A percentile compares a stretch with the other conserved stretches of the same genome.
Conservation (phyloP, 2,329 filamentous ascomycete species). For the Neopestalotiopsis sp. region DNA sequence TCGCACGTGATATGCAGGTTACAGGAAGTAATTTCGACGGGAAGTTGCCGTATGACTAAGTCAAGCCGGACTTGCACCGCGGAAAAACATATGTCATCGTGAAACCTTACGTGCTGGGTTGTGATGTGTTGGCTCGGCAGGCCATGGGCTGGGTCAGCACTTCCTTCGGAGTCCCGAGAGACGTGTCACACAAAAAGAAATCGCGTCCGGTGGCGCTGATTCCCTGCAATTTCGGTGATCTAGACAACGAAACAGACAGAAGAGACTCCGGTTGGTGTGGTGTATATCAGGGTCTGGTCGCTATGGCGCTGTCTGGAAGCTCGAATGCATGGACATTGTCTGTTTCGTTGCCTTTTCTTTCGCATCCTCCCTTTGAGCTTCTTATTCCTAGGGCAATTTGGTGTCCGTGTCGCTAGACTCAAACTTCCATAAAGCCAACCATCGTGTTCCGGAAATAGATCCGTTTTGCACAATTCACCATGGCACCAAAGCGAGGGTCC, state of each 20-base stretch:
- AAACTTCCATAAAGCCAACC: no score
- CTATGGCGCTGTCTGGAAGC: background rate
- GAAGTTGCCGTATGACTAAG: background rate
- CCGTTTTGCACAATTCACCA: background rate
- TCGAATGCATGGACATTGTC: background rate
- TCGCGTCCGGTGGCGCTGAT: background rate
- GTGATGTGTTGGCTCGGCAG: background rate
- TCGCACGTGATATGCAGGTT: background rate
- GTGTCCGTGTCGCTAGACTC: no score
- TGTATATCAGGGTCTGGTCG: conserved; percentile 5
- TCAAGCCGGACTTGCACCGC: background rate
- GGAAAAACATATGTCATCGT: background rate
- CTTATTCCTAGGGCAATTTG: no score
- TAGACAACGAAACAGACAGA: background rate
- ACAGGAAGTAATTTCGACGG: background rate
- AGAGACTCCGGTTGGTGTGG: background rate
- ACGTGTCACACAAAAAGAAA: background rate
- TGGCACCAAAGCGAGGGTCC: conserved; percentile 15
- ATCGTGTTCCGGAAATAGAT: no score
- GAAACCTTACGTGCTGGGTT: background rate
- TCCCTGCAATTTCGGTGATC: background rate
- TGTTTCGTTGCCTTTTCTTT: no score
- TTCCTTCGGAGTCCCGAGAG: conserved; percentile 5
- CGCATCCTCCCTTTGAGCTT: background rate
- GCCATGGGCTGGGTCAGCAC: background rate